These are phyloP conservation scores for Inga leiocalycina DNA, from an alignment of 306 rosid genomes.

Conservation along the genomic window DNA sequence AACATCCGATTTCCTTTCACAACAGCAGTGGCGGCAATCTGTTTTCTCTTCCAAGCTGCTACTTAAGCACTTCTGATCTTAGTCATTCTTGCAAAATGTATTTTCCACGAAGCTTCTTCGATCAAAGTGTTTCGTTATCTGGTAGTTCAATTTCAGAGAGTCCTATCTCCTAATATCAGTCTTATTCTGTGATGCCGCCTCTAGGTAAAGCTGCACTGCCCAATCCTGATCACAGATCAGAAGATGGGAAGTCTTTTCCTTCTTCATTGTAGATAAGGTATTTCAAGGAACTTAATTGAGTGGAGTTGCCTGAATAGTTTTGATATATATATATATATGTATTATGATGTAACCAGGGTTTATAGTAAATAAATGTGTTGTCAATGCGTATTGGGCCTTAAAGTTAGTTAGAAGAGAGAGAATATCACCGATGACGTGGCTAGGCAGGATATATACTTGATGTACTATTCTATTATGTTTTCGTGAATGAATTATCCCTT, in stretches of 20 bases:
- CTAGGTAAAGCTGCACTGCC: neutral
- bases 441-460: too few species aligned
- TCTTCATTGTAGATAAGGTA: constrained; percentile 2
- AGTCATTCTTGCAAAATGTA: constrained; percentile 16
- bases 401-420: too few species aligned
- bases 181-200: constrained; percentile 13
- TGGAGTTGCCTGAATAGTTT: neutral
- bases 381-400: too few species aligned
- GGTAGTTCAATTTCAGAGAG: constrained; percentile 6
- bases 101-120: constrained; percentile 1
- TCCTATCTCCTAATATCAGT: constrained; percentile 17
- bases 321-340: too few species aligned
- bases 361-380: too few species aligned
- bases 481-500: too few species aligned
- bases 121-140: neutral
- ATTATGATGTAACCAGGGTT: too few species aligned
- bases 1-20: constrained; percentile 2
- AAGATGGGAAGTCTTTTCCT: constrained; percentile 11
- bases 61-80: neutral
- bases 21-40: neutral
- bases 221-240: neutral
- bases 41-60: constrained; percentile 21
- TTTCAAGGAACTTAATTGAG: neutral
- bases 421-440: too few species aligned
- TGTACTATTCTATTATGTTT: too few species aligned